These are phyloP conservation scores for Oryza longistaminata DNA, from an alignment of 176 grass and related monocot species.

Conservation along the genomic window DNA sequence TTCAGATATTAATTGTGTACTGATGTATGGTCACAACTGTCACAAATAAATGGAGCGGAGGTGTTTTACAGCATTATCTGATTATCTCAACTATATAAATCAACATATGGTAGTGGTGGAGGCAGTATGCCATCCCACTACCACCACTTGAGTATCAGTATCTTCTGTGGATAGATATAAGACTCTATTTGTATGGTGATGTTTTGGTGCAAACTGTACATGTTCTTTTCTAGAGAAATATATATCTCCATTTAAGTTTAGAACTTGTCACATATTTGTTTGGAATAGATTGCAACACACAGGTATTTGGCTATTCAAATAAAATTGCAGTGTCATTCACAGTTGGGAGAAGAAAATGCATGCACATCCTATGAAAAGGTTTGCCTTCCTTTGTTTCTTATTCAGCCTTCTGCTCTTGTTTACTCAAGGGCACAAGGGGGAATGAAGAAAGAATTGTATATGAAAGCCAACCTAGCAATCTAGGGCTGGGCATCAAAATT, in stretches of 20 bases:
- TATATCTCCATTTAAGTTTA: background rate
- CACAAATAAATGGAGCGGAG: background rate
- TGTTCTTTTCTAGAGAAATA: background rate
- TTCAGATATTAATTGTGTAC: conserved; percentile 30
- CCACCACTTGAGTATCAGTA: background rate
- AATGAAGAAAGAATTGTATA: background rate
- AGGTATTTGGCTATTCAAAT: conserved; percentile 5
- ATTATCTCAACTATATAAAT: background rate
- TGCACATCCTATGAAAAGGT: background rate
- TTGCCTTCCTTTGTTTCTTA: background rate
- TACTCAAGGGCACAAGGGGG: background rate
- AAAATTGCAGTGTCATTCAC: background rate
- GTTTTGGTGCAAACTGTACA: background rate
- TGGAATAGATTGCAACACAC: background rate
- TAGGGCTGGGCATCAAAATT: background rate
- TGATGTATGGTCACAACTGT: background rate
- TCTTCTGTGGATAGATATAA: background rate
- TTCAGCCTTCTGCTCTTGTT: background rate
- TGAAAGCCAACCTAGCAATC: conserved; percentile 9
- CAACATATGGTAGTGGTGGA: background rate
- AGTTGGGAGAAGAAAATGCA: background rate
- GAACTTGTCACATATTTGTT: background rate
- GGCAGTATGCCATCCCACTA: background rate
- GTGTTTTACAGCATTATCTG: conserved; percentile 8
- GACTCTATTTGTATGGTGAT: background rate